phyloP scores from a whole-genome alignment of 768 basidiomycete genomes.

The Hygrocybe coccinea region DNA sequence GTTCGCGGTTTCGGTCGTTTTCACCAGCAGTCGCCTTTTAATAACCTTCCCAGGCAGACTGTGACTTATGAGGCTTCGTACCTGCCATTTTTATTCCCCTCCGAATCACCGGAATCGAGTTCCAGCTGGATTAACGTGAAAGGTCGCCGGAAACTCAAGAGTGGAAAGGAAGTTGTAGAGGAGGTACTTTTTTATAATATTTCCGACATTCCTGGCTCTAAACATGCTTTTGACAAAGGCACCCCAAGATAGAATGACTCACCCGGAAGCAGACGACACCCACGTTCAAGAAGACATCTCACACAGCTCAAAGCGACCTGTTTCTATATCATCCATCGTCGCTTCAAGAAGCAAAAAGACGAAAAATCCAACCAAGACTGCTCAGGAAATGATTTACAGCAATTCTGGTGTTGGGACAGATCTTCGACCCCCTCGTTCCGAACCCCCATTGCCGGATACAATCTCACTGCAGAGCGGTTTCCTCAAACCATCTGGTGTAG shows the following conservation, averaged over 20 bases:
- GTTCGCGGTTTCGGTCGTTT: conserved; percentile 6
- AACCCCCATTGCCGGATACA: conserved; percentile 7
- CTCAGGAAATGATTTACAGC: conserved; percentile 44
- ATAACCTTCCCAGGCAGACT: conserved; percentile 14
- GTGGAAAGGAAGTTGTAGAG: conserved; percentile 38
- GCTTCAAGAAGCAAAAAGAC: neutral
- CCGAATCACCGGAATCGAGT: conserved; percentile 21
- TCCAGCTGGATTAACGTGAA: conserved; percentile 24
- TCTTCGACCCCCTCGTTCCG: conserved; percentile 31
- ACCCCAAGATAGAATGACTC: neutral
- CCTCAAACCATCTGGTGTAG: conserved; percentile 55
- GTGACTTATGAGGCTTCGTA: conserved; percentile 59
- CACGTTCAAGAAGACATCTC: neutral
- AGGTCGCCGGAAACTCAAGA: conserved; percentile 53
- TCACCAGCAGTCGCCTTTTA: conserved; percentile 12
- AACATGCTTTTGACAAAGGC: neutral
- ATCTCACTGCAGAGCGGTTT: conserved; percentile 29
- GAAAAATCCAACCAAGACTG: conserved; percentile 18
- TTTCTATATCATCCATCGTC: conserved; percentile 3
- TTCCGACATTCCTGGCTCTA: neutral
- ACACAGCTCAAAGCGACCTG: conserved; percentile 1
- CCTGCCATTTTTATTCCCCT: conserved; percentile 58
- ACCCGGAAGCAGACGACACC: neutral
- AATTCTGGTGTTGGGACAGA: conserved; percentile 47
- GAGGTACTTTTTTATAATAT: conserved; percentile 6